phyloP scores from a whole-genome alignment of 805 yeast species.

The Nakazawaea laoshanensis region DNA sequence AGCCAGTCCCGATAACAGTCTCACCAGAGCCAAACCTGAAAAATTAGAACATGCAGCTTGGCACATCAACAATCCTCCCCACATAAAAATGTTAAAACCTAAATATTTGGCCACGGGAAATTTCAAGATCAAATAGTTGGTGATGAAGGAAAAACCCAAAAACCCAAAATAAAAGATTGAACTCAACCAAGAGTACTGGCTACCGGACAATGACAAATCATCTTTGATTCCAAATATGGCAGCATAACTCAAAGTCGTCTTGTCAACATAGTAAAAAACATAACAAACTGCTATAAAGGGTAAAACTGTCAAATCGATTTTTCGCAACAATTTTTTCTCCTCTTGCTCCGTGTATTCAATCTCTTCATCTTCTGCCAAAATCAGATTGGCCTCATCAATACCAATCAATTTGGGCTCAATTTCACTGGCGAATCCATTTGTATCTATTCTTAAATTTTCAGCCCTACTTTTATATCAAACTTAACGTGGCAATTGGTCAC shows the following conservation, averaged over 20 bases:
- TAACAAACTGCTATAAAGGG: slow-evolving; percentile 18
- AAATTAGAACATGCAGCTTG: slow-evolving; percentile 31
- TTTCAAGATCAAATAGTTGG: slow-evolving; percentile 11
- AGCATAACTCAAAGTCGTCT: slow-evolving; percentile 12
- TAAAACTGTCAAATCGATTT: slow-evolving; percentile 32
- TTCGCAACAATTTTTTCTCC: slow-evolving; percentile 25
- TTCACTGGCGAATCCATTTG: too few relatives aligned
- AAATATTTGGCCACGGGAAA: slow-evolving; percentile 15
- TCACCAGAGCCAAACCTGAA: slow-evolving; percentile 29
- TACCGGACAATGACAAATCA: slow-evolving; percentile 20
- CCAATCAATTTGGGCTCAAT: too few relatives aligned
- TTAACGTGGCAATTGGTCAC: too few relatives aligned
- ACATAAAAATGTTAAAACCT: slow-evolving; percentile 23
- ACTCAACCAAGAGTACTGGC: slow-evolving; percentile 17
- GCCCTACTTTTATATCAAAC: too few relatives aligned
- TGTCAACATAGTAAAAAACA: slow-evolving; percentile 9
- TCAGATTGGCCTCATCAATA: slow-evolving; percentile 6
- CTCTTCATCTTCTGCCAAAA: slow-evolving; percentile 8
- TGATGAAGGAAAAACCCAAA: slow-evolving; percentile 3
- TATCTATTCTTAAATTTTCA: too few relatives aligned
- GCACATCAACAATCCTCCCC: slow-evolving; percentile 34
- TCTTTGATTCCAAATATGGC: slow-evolving; percentile 27
- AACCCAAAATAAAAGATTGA: slow-evolving; percentile 10
- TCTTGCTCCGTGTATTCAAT: slow-evolving; percentile 13
- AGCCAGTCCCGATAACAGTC: slow-evolving; percentile 19